Conservation (phyloP, 306 rosid genomes). For the Benincasa hispida region DNA sequence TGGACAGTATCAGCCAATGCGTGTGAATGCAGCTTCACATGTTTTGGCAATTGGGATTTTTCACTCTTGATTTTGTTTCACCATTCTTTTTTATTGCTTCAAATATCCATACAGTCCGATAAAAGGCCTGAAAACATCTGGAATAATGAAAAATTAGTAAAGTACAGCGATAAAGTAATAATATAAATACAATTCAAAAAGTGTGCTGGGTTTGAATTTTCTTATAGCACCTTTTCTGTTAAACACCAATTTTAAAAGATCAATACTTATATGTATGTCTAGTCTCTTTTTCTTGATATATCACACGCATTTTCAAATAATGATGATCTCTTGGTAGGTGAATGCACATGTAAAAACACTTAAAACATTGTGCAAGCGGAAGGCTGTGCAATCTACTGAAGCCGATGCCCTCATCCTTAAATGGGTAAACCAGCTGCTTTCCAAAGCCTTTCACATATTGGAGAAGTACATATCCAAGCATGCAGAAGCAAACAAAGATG, state of each 20-base stretch:
- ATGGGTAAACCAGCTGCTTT: constrained; percentile 50
- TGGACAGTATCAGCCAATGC: background rate
- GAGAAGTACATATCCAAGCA: constrained; percentile 43
- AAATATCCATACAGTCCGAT: background rate
- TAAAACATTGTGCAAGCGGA: constrained; percentile 62
- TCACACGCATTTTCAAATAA: background rate
- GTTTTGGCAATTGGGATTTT: background rate
- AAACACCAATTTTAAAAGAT: background rate
- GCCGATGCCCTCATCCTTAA: constrained; percentile 45
- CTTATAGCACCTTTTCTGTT: background rate
- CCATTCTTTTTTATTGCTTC: background rate
- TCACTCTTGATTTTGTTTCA: background rate
- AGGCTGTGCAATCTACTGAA: constrained; percentile 41
- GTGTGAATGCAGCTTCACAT: background rate
- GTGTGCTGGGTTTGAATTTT: background rate
- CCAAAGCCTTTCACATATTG: constrained; percentile 41
- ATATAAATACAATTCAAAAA: background rate
- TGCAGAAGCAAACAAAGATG: constrained; percentile 20
- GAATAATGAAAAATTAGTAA: background rate
- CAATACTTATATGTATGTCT: background rate
- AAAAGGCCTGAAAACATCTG: background rate
- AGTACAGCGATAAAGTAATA: background rate
- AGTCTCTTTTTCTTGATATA: background rate
- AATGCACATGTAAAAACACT: constrained; percentile 88
- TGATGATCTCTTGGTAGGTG: constrained; percentile 40